A percentile compares a stretch with the other conserved stretches of the same genome.
These are phyloP conservation scores for Calendula officinalis DNA, from an alignment of 129 eudicot genomes.

Conservation along the genomic window DNA sequence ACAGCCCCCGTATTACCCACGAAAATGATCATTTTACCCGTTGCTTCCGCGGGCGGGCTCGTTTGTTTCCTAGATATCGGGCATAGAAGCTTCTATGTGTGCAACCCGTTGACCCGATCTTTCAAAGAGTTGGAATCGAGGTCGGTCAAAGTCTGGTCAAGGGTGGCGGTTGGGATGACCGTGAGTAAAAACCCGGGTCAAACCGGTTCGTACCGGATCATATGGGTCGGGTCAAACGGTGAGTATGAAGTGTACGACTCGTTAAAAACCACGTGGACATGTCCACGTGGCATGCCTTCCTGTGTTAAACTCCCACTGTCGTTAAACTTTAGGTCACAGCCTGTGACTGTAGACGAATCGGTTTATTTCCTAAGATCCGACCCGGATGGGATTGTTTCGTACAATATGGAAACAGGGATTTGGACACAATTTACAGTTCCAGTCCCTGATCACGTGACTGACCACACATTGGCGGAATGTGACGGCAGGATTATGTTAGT, in stretches of 20 bases:
- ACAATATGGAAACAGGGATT: slow-evolving; percentile 46
- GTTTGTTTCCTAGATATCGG: slow-evolving; percentile 88
- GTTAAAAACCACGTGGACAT: slow-evolving; percentile 45
- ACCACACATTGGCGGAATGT: slow-evolving; percentile 72
- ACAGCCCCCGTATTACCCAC: slow-evolving; percentile 68
- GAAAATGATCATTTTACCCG: slow-evolving; percentile 74
- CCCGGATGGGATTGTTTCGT: slow-evolving; percentile 83
- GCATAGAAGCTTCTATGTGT: slow-evolving; percentile 70
- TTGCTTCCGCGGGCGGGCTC: slow-evolving; percentile 94
- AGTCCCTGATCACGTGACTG: slow-evolving; percentile 57
- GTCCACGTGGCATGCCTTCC: slow-evolving; percentile 63
- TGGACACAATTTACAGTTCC: slow-evolving; percentile 86
- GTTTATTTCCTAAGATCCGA: slow-evolving; percentile 76
- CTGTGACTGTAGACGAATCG: slow-evolving; percentile 52
- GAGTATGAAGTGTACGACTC: slow-evolving; percentile 87
- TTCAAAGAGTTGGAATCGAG: slow-evolving; percentile 78
- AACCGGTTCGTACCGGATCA: slow-evolving; percentile 55
- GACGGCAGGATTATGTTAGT: slow-evolving; percentile 78
- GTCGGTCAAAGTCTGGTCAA: slow-evolving; percentile 88
- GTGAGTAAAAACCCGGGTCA: slow-evolving; percentile 35
- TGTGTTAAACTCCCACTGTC: slow-evolving; percentile 68
- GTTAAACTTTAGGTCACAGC: slow-evolving; percentile 79
- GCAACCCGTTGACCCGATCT: slow-evolving; percentile 79
- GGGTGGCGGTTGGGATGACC: slow-evolving; percentile 88
- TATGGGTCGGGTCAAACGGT: slow-evolving; percentile 87